phyloP scores from a whole-genome alignment of 1,284 basidiomycete genomes.

The Uromyces viciae-fabae region DNA sequence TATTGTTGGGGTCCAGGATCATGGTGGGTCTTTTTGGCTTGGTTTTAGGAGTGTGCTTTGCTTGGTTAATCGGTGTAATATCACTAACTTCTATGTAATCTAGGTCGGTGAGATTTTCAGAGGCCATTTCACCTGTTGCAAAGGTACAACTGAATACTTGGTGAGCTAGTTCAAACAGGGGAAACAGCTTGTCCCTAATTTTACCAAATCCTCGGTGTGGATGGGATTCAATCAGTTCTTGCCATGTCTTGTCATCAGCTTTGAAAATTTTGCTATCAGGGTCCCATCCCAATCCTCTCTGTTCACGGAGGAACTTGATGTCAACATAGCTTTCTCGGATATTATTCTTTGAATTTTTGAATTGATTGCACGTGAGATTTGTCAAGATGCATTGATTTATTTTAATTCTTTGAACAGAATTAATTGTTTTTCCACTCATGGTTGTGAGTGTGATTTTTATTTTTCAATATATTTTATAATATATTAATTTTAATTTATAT shows the following conservation, averaged over 20 bases:
- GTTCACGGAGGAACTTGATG: not conserved
- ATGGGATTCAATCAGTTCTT: not conserved
- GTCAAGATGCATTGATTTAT: too few relatives aligned
- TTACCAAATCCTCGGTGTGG: not conserved
- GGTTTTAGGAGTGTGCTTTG: not conserved
- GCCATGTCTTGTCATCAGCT: not conserved
- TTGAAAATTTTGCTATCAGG: not conserved
- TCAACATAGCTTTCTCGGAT: not conserved
- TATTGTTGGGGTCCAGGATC: not conserved
- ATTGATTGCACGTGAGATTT: not conserved
- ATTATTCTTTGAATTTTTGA: not conserved
- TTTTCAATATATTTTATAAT: too few relatives aligned
- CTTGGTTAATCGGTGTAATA: not conserved
- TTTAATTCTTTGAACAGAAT: too few relatives aligned
- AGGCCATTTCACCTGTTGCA: not conserved
- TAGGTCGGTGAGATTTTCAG: too few relatives aligned
- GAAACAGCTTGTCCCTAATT: not conserved
- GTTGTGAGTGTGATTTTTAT: too few relatives aligned
- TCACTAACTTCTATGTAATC: too few relatives aligned
- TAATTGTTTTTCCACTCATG: too few relatives aligned
- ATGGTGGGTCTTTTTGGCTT: not conserved
- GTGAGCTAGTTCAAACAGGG: not conserved
- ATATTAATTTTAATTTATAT: too few relatives aligned
- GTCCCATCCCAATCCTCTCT: slow-evolving; percentile 14
- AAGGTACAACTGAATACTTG: not conserved